Evolutionary conservation across 2,329 filamentous ascomycete genomes (phyloP), one percentile per base, ranked within the genome.

Genomic region (Akanthomyces uredinophilus): DNA sequence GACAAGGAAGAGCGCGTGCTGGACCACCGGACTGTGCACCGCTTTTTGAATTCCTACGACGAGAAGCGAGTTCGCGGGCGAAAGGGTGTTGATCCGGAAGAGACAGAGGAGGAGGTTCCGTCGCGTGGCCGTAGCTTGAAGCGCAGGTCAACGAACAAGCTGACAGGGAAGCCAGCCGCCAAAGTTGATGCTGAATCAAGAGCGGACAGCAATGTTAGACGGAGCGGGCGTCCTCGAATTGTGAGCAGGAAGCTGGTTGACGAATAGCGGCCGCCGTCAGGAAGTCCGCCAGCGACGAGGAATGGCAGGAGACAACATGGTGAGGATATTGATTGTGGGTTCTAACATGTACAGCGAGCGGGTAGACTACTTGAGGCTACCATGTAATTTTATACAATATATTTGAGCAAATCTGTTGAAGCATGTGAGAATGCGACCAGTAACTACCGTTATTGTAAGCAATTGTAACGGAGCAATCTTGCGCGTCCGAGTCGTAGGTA

Each of bases 1-100:
- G 95, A 98, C 71, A 87, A 84, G 62, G 86, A 89, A 67, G 83
- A 87, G 71, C 77, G 86, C 11, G 79, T 96, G 1, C 81, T 95
- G 64, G 94, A 98, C 71, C 93, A 97, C 71, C 83, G 94, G n/a
- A 87, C 83, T 0, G 83, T 98, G 4, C 90, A 97, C 73, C 88
- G 94, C 0, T 97, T 96, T 69, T 77, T 97, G 6, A 83, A 87
- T 27, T 80, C 86, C 0, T 83, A 87, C 2, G 87, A 92, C 61
- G 91, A 94, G 72, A 78, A 79, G 47, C 79, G 71, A 64, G 79
- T 80, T 0, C 75, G 83, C 1, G 82, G 83, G 1, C 71, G 72
- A 35, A 76, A 74, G 65, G 68, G 66, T 13, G 68, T 72, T 53
- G 65, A 69, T 50, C 66, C 68, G 8, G 72, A 72, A 39, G 68